Percentiles rank a stretch among this genome's conserved stretches.
These are phyloP conservation scores for Leishmania amazonensis DNA, from an alignment of 208 protist species.

Conservation along the genomic window DNA sequence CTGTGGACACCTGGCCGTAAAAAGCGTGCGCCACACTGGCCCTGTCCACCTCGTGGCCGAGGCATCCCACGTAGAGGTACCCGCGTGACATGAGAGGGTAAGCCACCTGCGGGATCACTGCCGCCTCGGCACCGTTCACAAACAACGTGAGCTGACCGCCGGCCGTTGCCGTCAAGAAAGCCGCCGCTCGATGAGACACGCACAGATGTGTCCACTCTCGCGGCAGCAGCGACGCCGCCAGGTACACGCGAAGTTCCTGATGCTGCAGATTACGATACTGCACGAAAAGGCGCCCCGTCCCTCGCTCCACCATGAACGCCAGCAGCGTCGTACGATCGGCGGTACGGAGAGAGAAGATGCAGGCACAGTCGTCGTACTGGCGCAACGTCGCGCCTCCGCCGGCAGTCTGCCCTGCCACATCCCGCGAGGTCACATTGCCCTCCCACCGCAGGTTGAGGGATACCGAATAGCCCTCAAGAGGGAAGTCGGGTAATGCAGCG, in stretches of 20 bases:
- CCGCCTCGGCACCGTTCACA: conserved; percentile 51
- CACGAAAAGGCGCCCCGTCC: conserved; percentile 28
- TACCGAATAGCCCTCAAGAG: conserved; percentile 74
- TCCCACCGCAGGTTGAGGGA: conserved; percentile 75
- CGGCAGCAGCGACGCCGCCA: conserved; percentile 21
- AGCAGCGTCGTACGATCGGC: conserved; percentile 30
- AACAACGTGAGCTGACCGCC: conserved; percentile 47
- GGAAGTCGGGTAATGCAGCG: conserved; percentile 57
- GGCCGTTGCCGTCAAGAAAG: conserved; percentile 23
- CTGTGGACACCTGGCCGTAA: conserved; percentile 64
- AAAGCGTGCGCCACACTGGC: conserved; percentile 45
- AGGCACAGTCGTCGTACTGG: conserved; percentile 10
- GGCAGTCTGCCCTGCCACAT: background rate
- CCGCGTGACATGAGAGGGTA: conserved; percentile 59
- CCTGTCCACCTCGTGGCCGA: conserved; percentile 63
- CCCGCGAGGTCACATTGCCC: background rate
- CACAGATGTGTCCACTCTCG: conserved; percentile 27
- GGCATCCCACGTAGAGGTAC: conserved; percentile 58
- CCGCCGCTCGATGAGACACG: conserved; percentile 25
- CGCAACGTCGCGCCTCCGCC: background rate
- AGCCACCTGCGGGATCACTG: conserved; percentile 29
- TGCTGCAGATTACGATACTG: conserved; percentile 37
- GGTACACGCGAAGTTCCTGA: conserved; percentile 26
- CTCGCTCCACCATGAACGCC: conserved; percentile 31
- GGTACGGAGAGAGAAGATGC: conserved; percentile 33